Evolutionary conservation across 1,284 basidiomycete species (phyloP).

Genomic region (Sanghuangporus weigelae): DNA sequence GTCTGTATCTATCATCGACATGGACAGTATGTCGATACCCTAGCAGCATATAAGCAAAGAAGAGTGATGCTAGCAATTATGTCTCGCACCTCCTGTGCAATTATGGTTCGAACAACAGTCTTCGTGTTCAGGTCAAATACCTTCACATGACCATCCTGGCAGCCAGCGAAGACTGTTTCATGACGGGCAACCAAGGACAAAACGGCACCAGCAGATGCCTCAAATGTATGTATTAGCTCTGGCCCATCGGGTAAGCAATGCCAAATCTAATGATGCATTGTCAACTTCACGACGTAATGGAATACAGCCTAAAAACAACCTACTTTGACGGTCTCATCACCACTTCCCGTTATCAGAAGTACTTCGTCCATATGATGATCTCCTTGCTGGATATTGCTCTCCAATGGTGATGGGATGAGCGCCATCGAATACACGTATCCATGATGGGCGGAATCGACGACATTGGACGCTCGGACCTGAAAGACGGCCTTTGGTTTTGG

Average conservation of each 20-base stretch:
- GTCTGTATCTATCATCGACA: conserved; percentile 71
- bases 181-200: conserved; percentile 74
- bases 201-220: conserved; percentile 64
- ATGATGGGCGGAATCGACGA: conserved; percentile 85
- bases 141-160: conserved; percentile 90
- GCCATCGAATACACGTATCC: conserved; percentile 92
- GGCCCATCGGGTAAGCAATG: conserved; percentile 45
- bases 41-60: conserved; percentile 23
- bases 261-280: conserved; percentile 62
- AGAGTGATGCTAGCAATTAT: not conserved
- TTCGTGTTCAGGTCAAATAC: conserved; percentile 90
- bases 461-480: conserved; percentile 60
- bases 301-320: not conserved
- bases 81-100: conserved; percentile 66
- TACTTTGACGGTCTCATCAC: conserved; percentile 85
- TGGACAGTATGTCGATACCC: conserved; percentile 74
- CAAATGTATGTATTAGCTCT: conserved; percentile 53
- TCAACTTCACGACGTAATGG: conserved; percentile 10
- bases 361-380: conserved; percentile 33
- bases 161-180: conserved; percentile 85
- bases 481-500: conserved; percentile 34
- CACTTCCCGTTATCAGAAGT: conserved; percentile 78
- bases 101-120: conserved; percentile 79
- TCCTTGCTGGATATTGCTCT: conserved; percentile 31
- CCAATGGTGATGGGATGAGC: conserved; percentile 41